Evolutionary conservation across 306 rosid species (phyloP).

Genomic region (Cercis canadensis): DNA sequence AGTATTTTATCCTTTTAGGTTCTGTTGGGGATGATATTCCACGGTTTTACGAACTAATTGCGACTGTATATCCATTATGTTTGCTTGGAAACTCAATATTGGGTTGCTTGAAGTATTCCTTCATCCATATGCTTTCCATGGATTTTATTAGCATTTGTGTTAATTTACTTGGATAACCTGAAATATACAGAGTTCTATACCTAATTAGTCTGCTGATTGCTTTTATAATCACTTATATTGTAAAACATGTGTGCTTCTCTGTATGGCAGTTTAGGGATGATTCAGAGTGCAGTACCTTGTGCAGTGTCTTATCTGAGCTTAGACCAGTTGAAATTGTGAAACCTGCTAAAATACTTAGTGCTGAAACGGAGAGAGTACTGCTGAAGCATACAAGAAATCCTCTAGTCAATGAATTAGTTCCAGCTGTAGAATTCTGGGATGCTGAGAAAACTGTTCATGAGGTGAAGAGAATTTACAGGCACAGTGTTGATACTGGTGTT

Average conservation of each 20-base stretch:
- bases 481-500: constrained; percentile 34
- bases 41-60: too few relatives aligned
- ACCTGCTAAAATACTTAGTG: constrained; percentile 79
- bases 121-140: constrained; percentile 7
- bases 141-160: neutral
- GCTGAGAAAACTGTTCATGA: constrained; percentile 69
- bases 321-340: constrained; percentile 94
- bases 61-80: too few relatives aligned
- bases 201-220: constrained; percentile 22
- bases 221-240: constrained; percentile 2
- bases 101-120: too few relatives aligned
- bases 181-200: neutral
- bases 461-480: constrained; percentile 56
- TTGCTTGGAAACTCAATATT: too few relatives aligned
- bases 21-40: too few relatives aligned
- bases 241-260: constrained; percentile 29
- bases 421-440: constrained; percentile 84
- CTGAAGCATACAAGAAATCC: constrained; percentile 85
- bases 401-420: constrained; percentile 85
- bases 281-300: constrained; percentile 77
- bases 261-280: constrained; percentile 79
- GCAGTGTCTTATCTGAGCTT: constrained; percentile 84
- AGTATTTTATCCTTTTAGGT: constrained; percentile 1
- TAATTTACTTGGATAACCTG: neutral
- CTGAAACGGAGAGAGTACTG: constrained; percentile 80